Base-by-base conservation (phyloP, 2,329 filamentous ascomycete species). In the Ceratocystis lukuohia region DNA sequence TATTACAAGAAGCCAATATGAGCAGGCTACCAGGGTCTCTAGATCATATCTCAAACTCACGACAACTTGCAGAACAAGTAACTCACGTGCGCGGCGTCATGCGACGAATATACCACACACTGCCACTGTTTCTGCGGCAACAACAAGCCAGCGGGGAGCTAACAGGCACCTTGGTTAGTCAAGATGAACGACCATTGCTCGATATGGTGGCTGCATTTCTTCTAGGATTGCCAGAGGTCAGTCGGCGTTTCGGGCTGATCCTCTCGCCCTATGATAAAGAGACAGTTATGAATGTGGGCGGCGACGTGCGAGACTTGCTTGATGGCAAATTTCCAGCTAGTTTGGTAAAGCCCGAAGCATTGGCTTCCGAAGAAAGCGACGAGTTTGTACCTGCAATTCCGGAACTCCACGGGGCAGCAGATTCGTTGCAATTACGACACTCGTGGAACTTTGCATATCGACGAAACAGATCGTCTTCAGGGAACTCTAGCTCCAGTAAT, bases 361-460 rank as follows among this genome's bases (percentile, higher is more conserved):
- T 68, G 2, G 48, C 46, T 25, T 61, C 48, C 1, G 59, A 50
- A 15, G 50, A 25, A 5, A 63, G 64, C 53, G 20, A 41, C 1
- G 44, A 44, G 50, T 68, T 63, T 44, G 44, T 68, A 30, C 66
- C 66, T n/a, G 37, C 44, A 8, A 57, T 65, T 15, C 66, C 66
- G 12, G n/a, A 25, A 4, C 12, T 59, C 10, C 46, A 57, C n/a
- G 33, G 7, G 1, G 45, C 45, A 5, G 63, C 66, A 41, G 66
- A 66, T 17, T 22, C 22, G 33, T 59, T 68, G 15, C 45, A 63
- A 10, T 33, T 63, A 37, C 61, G 66, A 41, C 41, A 66, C 53
- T 30, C 44, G 28, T 68, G 66, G 66, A 63, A 48, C 20, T 66
- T 66, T 53, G 28, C 45, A 25, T 28, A 45, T 41, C 48, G 10